A percentile compares a stretch with the other conserved stretches of the same genome.
phyloP scores from a whole-genome alignment of 2,329 filamentous ascomycete species.

The Nemania abortiva region DNA sequence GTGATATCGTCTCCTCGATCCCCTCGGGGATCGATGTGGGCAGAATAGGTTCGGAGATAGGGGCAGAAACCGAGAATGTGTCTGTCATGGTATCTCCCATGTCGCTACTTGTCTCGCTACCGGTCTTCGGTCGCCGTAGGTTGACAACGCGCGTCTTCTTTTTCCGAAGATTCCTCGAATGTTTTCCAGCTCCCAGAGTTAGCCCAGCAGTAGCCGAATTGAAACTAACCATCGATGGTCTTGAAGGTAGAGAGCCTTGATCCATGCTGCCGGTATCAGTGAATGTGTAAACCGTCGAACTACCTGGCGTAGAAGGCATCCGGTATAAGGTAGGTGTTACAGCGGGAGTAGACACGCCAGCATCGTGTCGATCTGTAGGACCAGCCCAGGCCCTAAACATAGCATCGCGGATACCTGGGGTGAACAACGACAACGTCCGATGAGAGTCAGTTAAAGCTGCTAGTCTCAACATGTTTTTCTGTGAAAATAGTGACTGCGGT shows the following conservation, averaged over 20 bases:
- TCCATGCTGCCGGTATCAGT: constrained; percentile 75
- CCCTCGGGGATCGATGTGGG: constrained; percentile 71
- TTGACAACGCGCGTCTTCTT: constrained; percentile 89
- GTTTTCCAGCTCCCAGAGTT: constrained; percentile 70
- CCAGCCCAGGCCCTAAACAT: constrained; percentile 95
- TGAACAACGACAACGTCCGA: constrained; percentile 89
- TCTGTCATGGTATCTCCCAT: constrained; percentile 65
- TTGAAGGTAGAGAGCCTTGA: constrained; percentile 72
- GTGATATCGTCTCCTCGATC: constrained; percentile 60
- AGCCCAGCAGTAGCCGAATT: constrained; percentile 72
- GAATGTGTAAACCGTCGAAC: constrained; percentile 76
- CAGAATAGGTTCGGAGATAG: constrained; percentile 71
- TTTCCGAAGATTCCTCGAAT: constrained; percentile 74
- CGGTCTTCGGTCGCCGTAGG: constrained; percentile 72
- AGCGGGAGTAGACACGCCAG: constrained; percentile 60
- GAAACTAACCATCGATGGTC: constrained; percentile 74
- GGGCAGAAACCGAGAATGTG: constrained; percentile 66
- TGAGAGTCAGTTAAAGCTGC: constrained; percentile 89
- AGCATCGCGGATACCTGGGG: constrained; percentile 87
- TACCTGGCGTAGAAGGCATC: constrained; percentile 72
- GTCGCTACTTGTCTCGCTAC: constrained; percentile 64
- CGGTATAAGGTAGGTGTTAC: constrained; percentile 68
- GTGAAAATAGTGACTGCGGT: constrained; percentile 90
- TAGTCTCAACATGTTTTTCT: constrained; percentile 89
- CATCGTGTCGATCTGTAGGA: constrained; percentile 76